phyloP scores from a whole-genome alignment of 2,329 filamentous ascomycete species.

The Neofusicoccum umdonicola region DNA sequence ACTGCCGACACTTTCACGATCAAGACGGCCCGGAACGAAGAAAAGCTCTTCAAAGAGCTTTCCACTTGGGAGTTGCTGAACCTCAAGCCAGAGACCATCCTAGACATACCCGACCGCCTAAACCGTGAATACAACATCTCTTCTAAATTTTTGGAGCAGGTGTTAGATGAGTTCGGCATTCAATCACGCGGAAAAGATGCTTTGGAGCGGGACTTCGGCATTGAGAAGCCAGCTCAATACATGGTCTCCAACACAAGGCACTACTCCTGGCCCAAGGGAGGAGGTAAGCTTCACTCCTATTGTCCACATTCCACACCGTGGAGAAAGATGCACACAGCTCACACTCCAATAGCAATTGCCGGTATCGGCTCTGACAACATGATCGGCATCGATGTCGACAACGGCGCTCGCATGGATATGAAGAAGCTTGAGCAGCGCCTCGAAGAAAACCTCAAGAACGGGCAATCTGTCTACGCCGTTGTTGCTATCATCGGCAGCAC shows the following conservation, averaged over 20 bases:
- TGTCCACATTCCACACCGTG: too few relatives aligned
- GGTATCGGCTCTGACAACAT: conserved; percentile 47
- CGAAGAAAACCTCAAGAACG: conserved; percentile 28
- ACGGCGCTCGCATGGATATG: conserved; percentile 41
- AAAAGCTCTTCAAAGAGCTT: conserved; percentile 39
- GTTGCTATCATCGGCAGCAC: conserved; percentile 50
- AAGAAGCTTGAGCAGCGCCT: conserved; percentile 33
- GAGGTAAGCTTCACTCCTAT: conserved; percentile 32
- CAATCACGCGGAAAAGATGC: conserved; percentile 42
- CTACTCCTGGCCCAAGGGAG: conserved; percentile 52
- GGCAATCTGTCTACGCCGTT: conserved; percentile 41
- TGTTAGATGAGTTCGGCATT: conserved; percentile 37
- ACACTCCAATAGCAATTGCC: conserved; percentile 42
- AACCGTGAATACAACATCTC: conserved; percentile 42
- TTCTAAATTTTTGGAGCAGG: conserved; percentile 32
- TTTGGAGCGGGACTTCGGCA: conserved; percentile 36
- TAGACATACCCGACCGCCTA: conserved; percentile 42
- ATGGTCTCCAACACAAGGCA: conserved; percentile 45
- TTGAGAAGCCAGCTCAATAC: conserved; percentile 35
- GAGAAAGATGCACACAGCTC: not conserved
- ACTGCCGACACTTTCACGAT: conserved; percentile 31
- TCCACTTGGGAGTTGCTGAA: conserved; percentile 48
- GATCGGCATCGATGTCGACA: conserved; percentile 42
- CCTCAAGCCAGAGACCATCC: conserved; percentile 38
- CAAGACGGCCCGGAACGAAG: conserved; percentile 28